Percentiles rank a stretch among this genome's conserved stretches.
Evolutionary conservation across 108 stramenopile genomes (phyloP).

Genomic region (Schizochytrium sp.): DNA sequence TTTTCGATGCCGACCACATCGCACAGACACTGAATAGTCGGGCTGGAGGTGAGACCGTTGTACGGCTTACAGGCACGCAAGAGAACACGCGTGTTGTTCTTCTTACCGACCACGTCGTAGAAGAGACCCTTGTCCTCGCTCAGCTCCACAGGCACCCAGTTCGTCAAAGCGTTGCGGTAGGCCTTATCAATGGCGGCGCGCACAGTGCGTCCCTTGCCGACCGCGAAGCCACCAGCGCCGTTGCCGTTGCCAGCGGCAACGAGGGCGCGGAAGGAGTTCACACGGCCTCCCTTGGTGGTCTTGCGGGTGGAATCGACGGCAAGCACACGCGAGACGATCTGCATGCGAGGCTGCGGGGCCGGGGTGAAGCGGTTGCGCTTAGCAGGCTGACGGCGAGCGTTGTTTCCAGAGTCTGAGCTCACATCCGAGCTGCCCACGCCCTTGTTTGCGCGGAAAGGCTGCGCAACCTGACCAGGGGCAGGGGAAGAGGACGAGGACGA

Average conservation of each 20-base stretch:
- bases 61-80: constrained; percentile 79
- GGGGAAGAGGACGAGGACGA: too few relatives aligned
- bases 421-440: not conserved
- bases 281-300: constrained; percentile 90
- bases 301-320: constrained; percentile 87
- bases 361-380: constrained; percentile 9
- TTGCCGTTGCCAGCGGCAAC: constrained; percentile 91
- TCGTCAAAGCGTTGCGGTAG: constrained; percentile 81
- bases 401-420: not conserved
- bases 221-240: constrained; percentile 95
- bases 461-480: too few relatives aligned
- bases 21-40: constrained; percentile 82
- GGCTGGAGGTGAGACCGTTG: constrained; percentile 82
- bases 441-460: too few relatives aligned
- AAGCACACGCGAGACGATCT: constrained; percentile 70
- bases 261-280: constrained; percentile 88
- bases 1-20: constrained; percentile 86
- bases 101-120: constrained; percentile 84
- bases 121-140: constrained; percentile 81
- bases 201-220: constrained; percentile 89
- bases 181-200: constrained; percentile 85
- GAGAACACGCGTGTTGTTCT: constrained; percentile 88
- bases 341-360: not conserved
- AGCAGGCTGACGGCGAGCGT: not conserved
- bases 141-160: constrained; percentile 91